These are phyloP conservation scores for Coffea canephora DNA, from an alignment of 257 asterid genomes.

Conservation along the genomic window DNA sequence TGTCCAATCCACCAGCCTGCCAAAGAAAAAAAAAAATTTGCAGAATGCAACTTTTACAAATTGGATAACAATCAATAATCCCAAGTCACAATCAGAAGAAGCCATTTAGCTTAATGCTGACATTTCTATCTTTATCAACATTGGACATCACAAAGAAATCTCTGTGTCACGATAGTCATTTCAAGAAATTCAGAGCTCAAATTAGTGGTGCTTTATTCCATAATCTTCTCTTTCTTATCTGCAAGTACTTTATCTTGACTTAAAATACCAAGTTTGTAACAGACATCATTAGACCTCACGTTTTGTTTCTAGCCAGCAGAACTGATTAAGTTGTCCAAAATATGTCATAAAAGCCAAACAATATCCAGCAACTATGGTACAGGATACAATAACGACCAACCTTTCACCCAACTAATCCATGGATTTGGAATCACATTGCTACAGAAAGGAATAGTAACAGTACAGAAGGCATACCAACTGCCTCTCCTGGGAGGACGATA, in stretches of 20 bases:
- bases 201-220: neutral
- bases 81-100: neutral
- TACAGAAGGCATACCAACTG: conserved; percentile 64
- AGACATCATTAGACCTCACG: neutral
- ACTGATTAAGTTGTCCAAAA: neutral
- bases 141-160: neutral
- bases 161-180: neutral
- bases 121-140: neutral
- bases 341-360: neutral
- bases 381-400: neutral
- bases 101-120: neutral
- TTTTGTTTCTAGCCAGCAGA: neutral
- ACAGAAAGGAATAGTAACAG: neutral
- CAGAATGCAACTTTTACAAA: neutral
- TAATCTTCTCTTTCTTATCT: neutral
- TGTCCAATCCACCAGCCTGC: conserved; percentile 97
- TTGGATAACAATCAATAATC: neutral
- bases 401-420: neutral
- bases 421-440: neutral
- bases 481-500: conserved; percentile 79
- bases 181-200: neutral
- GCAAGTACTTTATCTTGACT: neutral
- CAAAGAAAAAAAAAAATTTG: conserved; percentile 6
- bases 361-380: neutral
- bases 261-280: neutral